Conservation (phyloP, 441 rosid genomes). For the Syzygium malaccense region DNA sequence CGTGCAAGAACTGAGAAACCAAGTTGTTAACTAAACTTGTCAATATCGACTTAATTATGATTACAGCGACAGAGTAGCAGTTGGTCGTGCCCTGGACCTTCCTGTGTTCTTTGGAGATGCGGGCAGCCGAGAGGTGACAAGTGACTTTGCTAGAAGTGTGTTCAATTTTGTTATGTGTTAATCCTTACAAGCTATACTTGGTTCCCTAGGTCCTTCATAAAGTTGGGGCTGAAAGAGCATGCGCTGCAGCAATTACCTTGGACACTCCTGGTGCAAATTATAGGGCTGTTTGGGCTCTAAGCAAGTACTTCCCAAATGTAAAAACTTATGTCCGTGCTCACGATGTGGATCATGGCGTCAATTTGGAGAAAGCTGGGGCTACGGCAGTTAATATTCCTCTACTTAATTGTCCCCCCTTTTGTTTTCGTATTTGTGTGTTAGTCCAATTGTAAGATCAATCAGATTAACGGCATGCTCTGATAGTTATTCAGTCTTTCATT, state of each 20-base stretch:
- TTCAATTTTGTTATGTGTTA: conserved; percentile 1
- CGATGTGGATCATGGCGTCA: conserved; percentile 94
- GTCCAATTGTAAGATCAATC: background rate
- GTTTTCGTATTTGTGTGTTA: background rate
- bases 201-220: conserved; percentile 81
- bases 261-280: conserved; percentile 97
- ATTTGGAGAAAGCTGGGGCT: conserved; percentile 96
- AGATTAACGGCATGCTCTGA: background rate
- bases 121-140: conserved; percentile 90
- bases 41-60: background rate
- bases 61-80: conserved; percentile 91
- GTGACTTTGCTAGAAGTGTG: background rate
- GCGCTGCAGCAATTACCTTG: conserved; percentile 94
- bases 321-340: conserved; percentile 98
- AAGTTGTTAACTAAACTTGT: background rate
- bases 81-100: conserved; percentile 91
- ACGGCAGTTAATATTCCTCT: conserved; percentile 63
- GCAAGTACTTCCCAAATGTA: conserved; percentile 92
- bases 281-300: conserved; percentile 98
- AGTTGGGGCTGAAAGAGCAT: conserved; percentile 93
- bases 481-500: background rate
- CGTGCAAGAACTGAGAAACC: background rate
- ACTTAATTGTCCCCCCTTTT: conserved; percentile 1
- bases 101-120: conserved; percentile 98
- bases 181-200: conserved; percentile 14